Conservation (phyloP, 192 early-diverging fungal genomes). For the Entophlyctis helioformis region DNA sequence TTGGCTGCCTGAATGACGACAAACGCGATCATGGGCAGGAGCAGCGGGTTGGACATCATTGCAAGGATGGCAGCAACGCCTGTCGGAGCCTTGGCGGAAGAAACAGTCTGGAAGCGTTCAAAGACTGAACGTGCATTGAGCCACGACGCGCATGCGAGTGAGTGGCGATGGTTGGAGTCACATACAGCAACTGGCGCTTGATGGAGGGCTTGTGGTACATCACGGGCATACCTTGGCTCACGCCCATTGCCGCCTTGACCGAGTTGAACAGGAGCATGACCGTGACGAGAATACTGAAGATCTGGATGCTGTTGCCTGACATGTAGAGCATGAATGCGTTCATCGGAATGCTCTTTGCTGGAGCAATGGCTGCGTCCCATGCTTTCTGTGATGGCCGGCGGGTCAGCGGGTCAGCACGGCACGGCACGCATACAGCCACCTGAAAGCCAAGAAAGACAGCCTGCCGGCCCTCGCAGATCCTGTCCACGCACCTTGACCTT, state of each 20-base stretch:
- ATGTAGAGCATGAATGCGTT: conserved; percentile 98
- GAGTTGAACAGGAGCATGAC: conserved; percentile 91
- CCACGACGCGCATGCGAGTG: no score
- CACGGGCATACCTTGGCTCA: conserved; percentile 16
- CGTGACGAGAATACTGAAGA: conserved; percentile 90
- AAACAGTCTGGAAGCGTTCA: conserved; percentile 51
- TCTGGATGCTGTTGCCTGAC: conserved; percentile 92
- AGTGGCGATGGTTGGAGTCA: not conserved
- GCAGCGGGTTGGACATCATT: conserved; percentile 36
- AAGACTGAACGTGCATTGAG: conserved; percentile 53
- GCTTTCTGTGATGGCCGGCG: conserved; percentile 78
- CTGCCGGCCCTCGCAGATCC: not conserved
- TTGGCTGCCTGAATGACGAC: conserved; percentile 69
- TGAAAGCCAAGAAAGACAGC: not conserved
- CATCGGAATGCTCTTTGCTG: conserved; percentile 91
- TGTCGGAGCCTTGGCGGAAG: conserved; percentile 26
- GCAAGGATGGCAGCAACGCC: conserved; percentile 11
- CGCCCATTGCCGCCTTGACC: conserved; percentile 58
- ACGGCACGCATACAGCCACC: not conserved
- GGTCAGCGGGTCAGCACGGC: not conserved
- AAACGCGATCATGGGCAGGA: conserved; percentile 73
- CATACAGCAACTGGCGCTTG: not conserved
- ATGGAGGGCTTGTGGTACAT: not conserved
- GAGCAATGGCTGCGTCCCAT: conserved; percentile 85
- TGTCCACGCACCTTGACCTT: conserved; percentile 21